Percentiles rank a stretch among this genome's conserved stretches.
phyloP scores from a whole-genome alignment of 441 rosid species.

The Adansonia grandidieri region DNA sequence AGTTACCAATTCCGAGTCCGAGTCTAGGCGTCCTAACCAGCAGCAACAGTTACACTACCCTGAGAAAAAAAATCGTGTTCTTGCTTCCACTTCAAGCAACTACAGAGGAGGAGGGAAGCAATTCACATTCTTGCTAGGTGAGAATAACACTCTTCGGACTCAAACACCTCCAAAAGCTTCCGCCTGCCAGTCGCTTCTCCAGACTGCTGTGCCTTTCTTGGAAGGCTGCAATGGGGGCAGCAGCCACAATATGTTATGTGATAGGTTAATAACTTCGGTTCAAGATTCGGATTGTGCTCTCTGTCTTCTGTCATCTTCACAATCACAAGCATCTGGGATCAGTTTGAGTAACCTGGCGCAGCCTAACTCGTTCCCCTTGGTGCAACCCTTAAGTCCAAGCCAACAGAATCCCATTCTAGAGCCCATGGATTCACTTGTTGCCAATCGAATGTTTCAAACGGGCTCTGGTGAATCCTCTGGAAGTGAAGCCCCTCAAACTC shows the following conservation, averaged over 20 bases:
- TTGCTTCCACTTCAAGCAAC: conserved; percentile 51
- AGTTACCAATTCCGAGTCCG: conserved; percentile 36
- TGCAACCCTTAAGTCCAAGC: conserved; percentile 34
- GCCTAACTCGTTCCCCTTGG: conserved; percentile 40
- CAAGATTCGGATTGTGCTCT: conserved; percentile 80
- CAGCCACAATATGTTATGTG: conserved; percentile 45
- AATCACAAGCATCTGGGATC: conserved; percentile 43
- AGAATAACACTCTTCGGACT: conserved; percentile 14
- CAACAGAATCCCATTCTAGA: conserved; percentile 28
- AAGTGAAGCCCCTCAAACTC: conserved; percentile 51
- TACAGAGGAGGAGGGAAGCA: conserved; percentile 51
- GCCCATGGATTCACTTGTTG: conserved; percentile 49
- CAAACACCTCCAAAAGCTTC: conserved; percentile 36
- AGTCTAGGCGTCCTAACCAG: conserved; percentile 36
- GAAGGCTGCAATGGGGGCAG: conserved; percentile 32
- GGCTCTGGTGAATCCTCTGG: conserved; percentile 48
- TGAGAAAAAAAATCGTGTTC: conserved; percentile 44
- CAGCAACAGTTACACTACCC: too few species aligned
- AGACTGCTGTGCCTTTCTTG: conserved; percentile 27
- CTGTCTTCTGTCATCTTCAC: conserved; percentile 91
- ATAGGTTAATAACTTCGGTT: conserved; percentile 53
- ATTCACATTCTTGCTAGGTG: conserved; percentile 57
- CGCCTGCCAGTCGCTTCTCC: conserved; percentile 44
- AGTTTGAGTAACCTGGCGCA: conserved; percentile 39
- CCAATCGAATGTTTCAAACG: conserved; percentile 48